These are phyloP conservation scores for Saccharum officinarum DNA, from an alignment of 176 grass and related monocot species.

Conservation along the genomic window DNA sequence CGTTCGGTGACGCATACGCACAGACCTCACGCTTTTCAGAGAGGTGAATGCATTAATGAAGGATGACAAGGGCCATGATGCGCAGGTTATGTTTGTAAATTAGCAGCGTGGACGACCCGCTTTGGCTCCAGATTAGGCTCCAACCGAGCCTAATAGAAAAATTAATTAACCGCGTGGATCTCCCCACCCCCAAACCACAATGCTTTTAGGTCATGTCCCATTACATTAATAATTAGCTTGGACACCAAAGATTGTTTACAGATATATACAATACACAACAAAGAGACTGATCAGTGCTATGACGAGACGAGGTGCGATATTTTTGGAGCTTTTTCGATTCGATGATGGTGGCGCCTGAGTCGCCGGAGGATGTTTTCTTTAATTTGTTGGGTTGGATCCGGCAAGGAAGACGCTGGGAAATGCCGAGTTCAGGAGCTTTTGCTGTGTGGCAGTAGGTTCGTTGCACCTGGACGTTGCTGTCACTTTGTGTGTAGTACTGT, in stretches of 20 bases:
- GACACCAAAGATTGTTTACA: not conserved
- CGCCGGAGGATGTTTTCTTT: not conserved
- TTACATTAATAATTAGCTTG: not conserved
- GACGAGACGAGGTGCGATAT: not conserved
- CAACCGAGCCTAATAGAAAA: not conserved
- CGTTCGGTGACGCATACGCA: too few species aligned
- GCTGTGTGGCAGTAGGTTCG: too few species aligned
- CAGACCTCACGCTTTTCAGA: too few species aligned
- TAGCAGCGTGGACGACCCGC: not conserved
- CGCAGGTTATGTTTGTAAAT: too few species aligned
- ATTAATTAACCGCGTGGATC: not conserved
- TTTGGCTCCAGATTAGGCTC: not conserved
- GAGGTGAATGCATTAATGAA: too few species aligned
- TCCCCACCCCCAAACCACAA: not conserved
- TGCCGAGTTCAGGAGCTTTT: too few species aligned
- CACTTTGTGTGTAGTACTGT: too few species aligned
- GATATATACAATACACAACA: not conserved
- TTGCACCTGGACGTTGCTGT: too few species aligned
- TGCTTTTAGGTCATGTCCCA: not conserved
- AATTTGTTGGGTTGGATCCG: not conserved
- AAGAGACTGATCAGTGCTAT: not conserved
- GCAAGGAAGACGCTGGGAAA: too few species aligned
- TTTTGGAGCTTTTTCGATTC: not conserved
- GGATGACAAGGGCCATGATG: too few species aligned
- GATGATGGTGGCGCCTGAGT: not conserved